These are phyloP conservation scores for Diplodia intermedia DNA, from an alignment of 2,329 filamentous ascomycete species.

Conservation along the genomic window DNA sequence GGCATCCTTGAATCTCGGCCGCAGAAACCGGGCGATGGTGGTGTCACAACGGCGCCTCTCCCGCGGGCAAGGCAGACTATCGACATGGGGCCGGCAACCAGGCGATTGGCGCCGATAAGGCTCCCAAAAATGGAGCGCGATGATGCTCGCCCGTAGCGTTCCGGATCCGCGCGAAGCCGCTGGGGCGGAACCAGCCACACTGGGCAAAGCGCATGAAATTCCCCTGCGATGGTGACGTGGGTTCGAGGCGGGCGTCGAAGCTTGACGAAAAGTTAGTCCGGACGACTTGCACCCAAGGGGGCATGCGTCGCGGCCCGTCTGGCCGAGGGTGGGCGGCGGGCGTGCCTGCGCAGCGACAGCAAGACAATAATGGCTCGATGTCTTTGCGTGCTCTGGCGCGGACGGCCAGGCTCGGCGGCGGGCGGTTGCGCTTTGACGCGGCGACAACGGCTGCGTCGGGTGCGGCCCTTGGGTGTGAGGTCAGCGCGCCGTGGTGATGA, in stretches of 20 bases:
- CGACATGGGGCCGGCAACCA: constrained; percentile 6
- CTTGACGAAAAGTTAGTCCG: constrained; percentile 29
- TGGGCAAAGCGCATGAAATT: constrained; percentile 13
- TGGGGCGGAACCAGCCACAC: constrained; percentile 20
- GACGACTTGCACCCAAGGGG: not conserved
- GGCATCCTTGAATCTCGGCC: constrained; percentile 16
- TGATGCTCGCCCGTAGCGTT: constrained; percentile 22
- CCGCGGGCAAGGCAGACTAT: constrained; percentile 13
- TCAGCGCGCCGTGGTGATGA: not conserved
- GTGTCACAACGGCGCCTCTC: not conserved
- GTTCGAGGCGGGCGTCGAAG: constrained; percentile 14
- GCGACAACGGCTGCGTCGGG: constrained; percentile 20
- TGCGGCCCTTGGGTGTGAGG: constrained; percentile 3
- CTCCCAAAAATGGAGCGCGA: constrained; percentile 5
- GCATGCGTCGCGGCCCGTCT: not conserved
- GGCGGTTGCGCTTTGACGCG: constrained; percentile 22
- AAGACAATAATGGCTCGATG: not conserved
- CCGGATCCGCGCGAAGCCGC: constrained; percentile 25
- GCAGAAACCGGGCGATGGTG: not conserved
- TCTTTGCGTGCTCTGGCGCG: not conserved
- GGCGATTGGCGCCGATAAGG: constrained; percentile 28
- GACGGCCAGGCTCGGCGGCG: constrained; percentile 12
- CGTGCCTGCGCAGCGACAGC: not conserved
- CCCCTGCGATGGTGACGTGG: constrained; percentile 24
- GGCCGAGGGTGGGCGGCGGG: too few species aligned